Conservation (phyloP, 129 eudicot species). For the Helianthus annuus region DNA sequence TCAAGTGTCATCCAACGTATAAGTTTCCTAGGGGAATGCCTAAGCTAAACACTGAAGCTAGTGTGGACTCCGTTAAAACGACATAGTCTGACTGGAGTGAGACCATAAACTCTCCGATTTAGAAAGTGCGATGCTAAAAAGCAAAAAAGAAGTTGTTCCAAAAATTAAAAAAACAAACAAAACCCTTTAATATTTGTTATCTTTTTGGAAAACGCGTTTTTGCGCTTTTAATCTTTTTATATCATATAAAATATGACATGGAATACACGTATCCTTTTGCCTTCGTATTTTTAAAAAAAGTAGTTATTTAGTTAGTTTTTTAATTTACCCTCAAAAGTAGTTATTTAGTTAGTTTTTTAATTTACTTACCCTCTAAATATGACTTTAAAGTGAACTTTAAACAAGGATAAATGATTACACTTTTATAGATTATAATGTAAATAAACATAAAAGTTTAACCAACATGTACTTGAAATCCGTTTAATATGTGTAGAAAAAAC, state of each 20-base stretch:
- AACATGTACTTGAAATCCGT: neutral
- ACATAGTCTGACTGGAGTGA: too few species aligned
- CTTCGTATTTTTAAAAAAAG: neutral
- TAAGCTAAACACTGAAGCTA: too few species aligned
- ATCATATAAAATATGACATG: slow-evolving; percentile 10
- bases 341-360: neutral
- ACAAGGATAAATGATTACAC: neutral
- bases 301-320: neutral
- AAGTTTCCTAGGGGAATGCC: too few species aligned
- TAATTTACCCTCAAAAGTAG: neutral
- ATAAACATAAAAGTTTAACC: neutral
- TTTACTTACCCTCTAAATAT: neutral
- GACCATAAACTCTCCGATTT: too few species aligned
- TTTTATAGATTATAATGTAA: neutral
- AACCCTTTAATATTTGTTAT: neutral
- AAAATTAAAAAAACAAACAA: neutral
- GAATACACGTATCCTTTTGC: neutral
- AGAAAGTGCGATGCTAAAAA: too few species aligned
- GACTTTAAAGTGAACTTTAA: neutral
- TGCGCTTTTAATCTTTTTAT: neutral
- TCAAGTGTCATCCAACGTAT: too few species aligned
- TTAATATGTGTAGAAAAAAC: neutral
- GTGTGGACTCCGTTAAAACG: too few species aligned
- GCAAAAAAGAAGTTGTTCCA: too few species aligned
- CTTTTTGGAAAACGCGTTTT: slow-evolving; percentile 30